A percentile compares a stretch with the other conserved stretches of the same genome.
Evolutionary conservation across 139 green algal genomes (phyloP).

Genomic region (Microglena sp.): DNA sequence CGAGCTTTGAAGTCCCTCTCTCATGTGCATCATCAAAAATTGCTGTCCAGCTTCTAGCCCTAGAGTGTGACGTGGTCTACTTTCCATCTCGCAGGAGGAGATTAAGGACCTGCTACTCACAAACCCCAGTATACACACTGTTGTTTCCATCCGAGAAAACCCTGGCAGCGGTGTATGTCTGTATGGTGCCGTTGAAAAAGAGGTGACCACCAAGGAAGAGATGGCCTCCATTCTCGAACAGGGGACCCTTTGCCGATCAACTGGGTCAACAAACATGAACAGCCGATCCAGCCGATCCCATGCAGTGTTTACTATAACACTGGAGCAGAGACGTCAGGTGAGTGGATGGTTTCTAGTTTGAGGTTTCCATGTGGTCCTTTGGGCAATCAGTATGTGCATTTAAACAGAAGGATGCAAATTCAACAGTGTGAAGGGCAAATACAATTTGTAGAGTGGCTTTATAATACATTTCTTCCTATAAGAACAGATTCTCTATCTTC

Average conservation of each 20-base stretch:
- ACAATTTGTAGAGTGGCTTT: too few species aligned
- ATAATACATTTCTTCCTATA: too few species aligned
- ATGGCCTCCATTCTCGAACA: constrained; percentile 71
- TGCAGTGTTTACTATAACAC: constrained; percentile 94
- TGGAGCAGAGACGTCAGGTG: constrained; percentile 79
- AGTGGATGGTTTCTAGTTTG: background rate
- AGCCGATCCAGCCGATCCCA: constrained; percentile 65
- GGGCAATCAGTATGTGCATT: background rate
- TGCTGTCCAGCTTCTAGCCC: background rate
- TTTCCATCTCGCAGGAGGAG: constrained; percentile 58
- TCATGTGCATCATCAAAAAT: too few species aligned
- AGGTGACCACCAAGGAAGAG: constrained; percentile 61
- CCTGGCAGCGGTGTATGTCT: constrained; percentile 60
- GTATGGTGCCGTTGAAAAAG: constrained; percentile 64
- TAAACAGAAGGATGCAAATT: too few species aligned
- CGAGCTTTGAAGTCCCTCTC: too few species aligned
- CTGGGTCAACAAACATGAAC: constrained; percentile 88
- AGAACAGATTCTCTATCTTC: too few species aligned
- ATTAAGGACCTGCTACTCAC: constrained; percentile 69
- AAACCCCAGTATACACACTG: constrained; percentile 11
- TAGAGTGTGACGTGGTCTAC: background rate
- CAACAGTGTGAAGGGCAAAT: too few species aligned
- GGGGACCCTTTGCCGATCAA: constrained; percentile 68
- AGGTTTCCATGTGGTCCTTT: background rate
- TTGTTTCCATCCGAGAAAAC: constrained; percentile 69